Percentiles rank a stretch among this genome's conserved stretches.
These are phyloP conservation scores for Wickerhamomyces strasburgensis DNA, from an alignment of 805 yeast genomes.

Conservation along the genomic window DNA sequence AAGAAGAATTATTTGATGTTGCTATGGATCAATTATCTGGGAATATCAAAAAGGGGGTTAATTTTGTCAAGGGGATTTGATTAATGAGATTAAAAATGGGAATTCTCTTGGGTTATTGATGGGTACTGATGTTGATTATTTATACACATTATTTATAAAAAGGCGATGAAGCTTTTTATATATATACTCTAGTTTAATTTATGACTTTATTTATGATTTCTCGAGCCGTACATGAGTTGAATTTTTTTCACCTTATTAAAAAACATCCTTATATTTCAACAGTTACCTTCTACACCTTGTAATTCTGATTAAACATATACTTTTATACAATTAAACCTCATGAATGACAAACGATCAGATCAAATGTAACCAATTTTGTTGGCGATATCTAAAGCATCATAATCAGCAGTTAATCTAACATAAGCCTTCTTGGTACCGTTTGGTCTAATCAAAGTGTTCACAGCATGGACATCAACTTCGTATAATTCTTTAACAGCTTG, in stretches of 20 bases:
- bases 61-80: slow-evolving; percentile 17
- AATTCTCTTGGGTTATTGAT: background rate
- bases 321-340: slow-evolving; percentile 15
- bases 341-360: slow-evolving; percentile 27
- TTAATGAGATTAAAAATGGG: background rate
- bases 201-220: too few species aligned
- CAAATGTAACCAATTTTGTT: slow-evolving; percentile 99
- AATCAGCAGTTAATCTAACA: slow-evolving; percentile 97
- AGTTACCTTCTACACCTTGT: too few species aligned
- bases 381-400: slow-evolving; percentile 99
- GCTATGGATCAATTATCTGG: slow-evolving; percentile 19
- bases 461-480: slow-evolving; percentile 89
- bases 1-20: slow-evolving; percentile 19
- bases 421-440: slow-evolving; percentile 99
- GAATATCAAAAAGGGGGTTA: slow-evolving; percentile 24
- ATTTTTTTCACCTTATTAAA: slow-evolving; percentile 6
- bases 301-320: slow-evolving; percentile 19
- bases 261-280: too few species aligned
- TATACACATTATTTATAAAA: too few species aligned
- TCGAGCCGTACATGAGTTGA: slow-evolving; percentile 1
- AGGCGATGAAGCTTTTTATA: too few species aligned
- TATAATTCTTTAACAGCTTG: slow-evolving; percentile 96
- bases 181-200: too few species aligned
- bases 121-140: background rate
- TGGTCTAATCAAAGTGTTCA: slow-evolving; percentile 97